Base-by-base conservation (phyloP, 2,329 filamentous ascomycete genomes). In the Diaporthe helianthi region DNA sequence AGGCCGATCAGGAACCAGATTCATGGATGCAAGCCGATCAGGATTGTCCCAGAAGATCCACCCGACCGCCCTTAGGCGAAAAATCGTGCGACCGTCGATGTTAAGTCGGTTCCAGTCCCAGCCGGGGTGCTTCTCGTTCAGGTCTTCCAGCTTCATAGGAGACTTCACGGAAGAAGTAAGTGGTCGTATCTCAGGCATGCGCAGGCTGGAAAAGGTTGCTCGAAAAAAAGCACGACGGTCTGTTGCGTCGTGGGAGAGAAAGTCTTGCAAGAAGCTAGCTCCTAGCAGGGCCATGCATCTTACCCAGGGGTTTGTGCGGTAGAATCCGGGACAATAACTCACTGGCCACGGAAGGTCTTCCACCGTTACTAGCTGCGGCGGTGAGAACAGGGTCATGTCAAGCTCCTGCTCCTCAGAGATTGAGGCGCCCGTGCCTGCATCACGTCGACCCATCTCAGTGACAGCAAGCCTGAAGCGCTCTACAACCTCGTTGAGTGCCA, bases 231-330 rank as follows among this genome's bases (percentile, higher is more conserved):
- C 36, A 31, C 44, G 36, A 1, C 38, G 54, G 10, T 24, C 29
- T 24, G 54, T 31, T 6, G 24, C 10, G 38, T 60, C 54, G 24
- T 26, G 44, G 36, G 17, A 44, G n/a, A 60, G 17, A 22, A 60
- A 60, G 1, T 15, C 2, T 5, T 44, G 54, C 36, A 46, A 26
- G 24, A 60, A n/a, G 17, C 36, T 15, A 17, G 44, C 4, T 9
- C 54, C 54, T 5, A 60, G 54, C 24, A 24, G 15, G 9, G 54
- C 17, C 36, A 60, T 29, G 12, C 10, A 19, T 6, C 0, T 10
- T 3, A 22, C 0, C 53, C 33, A 41, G 1, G 0, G 0, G 0
- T 41, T 26, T 17, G 13, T 1, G 0, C 5, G 0, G 15, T 29
- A 10, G 10, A 9, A 22, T 46, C 8, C 8, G 3, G 2, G 41